A percentile compares a stretch with the other conserved stretches of the same genome.
phyloP scores from a whole-genome alignment of 2,329 filamentous ascomycete genomes.

The Fusarium liriodendri region DNA sequence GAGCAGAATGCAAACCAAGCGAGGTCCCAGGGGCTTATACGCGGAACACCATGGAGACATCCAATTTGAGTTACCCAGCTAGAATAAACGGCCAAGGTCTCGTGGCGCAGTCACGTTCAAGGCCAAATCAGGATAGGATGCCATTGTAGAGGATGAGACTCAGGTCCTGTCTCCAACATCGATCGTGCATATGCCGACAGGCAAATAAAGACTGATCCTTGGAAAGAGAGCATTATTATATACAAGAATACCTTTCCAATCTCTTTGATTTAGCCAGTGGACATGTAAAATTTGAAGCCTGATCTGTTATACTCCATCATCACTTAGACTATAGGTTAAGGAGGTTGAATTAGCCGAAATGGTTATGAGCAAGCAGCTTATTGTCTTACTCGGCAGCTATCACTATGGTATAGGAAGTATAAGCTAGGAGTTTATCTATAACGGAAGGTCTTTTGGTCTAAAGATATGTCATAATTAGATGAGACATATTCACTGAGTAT shows the following conservation, averaged over 20 bases:
- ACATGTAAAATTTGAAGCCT: too few species aligned
- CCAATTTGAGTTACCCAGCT: not conserved
- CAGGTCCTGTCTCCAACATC: not conserved
- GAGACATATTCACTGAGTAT: too few species aligned
- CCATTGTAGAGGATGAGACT: not conserved
- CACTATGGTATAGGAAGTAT: too few species aligned
- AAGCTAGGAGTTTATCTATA: too few species aligned
- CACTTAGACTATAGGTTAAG: too few species aligned
- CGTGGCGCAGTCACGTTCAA: slow-evolving; percentile 2
- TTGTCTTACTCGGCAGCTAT: too few species aligned
- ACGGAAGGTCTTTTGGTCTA: too few species aligned
- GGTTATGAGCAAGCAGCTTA: too few species aligned
- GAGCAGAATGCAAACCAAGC: not conserved
- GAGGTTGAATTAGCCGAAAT: too few species aligned
- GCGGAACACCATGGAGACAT: not conserved
- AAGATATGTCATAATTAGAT: too few species aligned
- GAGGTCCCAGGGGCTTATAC: slow-evolving; percentile 5
- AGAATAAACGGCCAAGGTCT: not conserved
- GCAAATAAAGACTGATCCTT: not conserved
- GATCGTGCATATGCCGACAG: not conserved
- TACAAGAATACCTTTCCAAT: not conserved
- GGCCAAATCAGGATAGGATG: not conserved
- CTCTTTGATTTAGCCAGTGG: not conserved
- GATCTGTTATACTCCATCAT: too few species aligned
- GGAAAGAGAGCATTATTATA: not conserved